These are phyloP conservation scores for Hordeum pubiflorum DNA, from an alignment of 202 grass and related monocot genomes.

Conservation along the genomic window DNA sequence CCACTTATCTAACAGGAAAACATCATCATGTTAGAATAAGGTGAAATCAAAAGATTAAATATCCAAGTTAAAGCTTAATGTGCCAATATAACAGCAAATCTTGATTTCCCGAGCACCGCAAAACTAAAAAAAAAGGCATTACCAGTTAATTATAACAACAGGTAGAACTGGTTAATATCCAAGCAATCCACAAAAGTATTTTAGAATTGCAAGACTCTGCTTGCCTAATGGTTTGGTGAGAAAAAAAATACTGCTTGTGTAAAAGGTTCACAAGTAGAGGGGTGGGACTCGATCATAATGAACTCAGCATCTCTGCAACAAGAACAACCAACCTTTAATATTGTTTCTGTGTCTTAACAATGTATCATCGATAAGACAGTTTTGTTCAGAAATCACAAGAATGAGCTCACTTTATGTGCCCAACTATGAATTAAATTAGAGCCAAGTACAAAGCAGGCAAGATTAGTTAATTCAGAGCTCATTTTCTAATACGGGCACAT, in stretches of 20 bases:
- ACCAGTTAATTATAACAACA: conserved; percentile 1
- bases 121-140: conserved; percentile 2
- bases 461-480: not conserved
- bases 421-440: conserved; percentile 9
- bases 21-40: conserved; percentile 18
- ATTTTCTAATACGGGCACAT: not conserved
- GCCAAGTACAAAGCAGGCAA: not conserved
- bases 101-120: not conserved
- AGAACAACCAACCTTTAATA: conserved; percentile 1
- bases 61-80: conserved; percentile 11
- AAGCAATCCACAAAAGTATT: not conserved
- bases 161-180: not conserved
- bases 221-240: not conserved
- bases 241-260: not conserved
- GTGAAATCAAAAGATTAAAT: conserved; percentile 13
- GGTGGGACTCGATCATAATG: not conserved
- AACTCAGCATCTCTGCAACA: not conserved
- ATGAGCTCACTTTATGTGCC: not conserved
- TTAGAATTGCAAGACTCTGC: not conserved
- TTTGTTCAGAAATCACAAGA: not conserved
- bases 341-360: not conserved
- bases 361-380: not conserved
- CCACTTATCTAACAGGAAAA: conserved; percentile 67
- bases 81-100: not conserved
- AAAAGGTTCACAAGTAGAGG: conserved; percentile 2